Base-by-base conservation (phyloP, 2,329 filamentous ascomycete genomes). In the Pochonia chlamydosporia region DNA sequence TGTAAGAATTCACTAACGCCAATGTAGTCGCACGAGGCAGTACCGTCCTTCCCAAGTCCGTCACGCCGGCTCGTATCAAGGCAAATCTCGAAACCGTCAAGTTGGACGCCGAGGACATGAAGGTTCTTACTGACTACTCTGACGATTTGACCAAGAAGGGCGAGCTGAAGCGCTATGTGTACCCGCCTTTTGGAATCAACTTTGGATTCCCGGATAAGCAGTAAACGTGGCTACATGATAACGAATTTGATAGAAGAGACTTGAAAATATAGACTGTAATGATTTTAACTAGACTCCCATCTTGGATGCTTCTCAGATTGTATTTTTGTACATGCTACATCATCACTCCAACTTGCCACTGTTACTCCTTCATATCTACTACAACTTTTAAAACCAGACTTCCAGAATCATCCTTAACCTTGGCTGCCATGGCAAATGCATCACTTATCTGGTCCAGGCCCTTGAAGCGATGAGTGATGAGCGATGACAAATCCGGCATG, bases 371-470 rank as follows among this genome's bases (percentile, higher is more conserved):
- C 56, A 71, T 72, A 47, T 81, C 72, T 20, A 82, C 72, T 48
- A 89, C 76, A 8, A 90, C 87, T 70, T 91, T 91, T 53, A 91
- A 70, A 6, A 91, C 85, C 53, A 90, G 64, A 10, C 81, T 82
- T 0, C 85, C 85, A 14, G 79, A 67, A 21, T 81, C 81, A 54
- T 91, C 87, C 59, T 82, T 82, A 10, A 84, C 81, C 64, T 78
- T 81, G 0, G 76, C 82, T 0, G 87, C 87, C 78, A 88, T 84
- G 41, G 80, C 76, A 56, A 91, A 90, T 0, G 85, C 87, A 25
- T 80, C 72, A n/a, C 75, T 73, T 10, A 84, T 82, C 26, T 70
- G 71, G 2, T 75, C 77, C 42, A 91, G 64, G 0, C 85, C 85
- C 41, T 69, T 73, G 62, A 81, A 86, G 6, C 80, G 72, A 61